Evolutionary conservation across 345 rosid genomes (phyloP).

Genomic region (Eucalyptus rudis): DNA sequence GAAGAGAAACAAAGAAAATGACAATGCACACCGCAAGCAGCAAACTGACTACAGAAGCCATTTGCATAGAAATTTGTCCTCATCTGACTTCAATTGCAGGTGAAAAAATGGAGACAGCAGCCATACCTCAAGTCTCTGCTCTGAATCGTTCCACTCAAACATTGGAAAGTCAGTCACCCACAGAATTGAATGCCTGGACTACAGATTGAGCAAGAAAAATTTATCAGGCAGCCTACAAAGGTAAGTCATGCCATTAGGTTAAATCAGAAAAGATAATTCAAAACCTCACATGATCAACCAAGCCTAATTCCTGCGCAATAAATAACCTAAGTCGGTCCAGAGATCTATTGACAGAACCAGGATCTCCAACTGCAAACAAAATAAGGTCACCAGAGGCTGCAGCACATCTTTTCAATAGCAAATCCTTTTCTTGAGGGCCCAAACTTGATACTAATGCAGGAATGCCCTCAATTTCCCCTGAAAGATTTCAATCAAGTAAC

Average conservation of each 20-base stretch:
- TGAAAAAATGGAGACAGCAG: not conserved
- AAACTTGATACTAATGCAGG: slow-evolving; percentile 69
- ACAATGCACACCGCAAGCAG: not conserved
- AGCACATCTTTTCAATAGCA: slow-evolving; percentile 47
- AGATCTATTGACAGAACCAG: slow-evolving; percentile 58
- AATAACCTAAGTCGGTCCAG: slow-evolving; percentile 67
- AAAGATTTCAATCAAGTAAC: not conserved
- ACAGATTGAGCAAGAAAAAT: slow-evolving; percentile 2
- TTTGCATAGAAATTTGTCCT: not conserved
- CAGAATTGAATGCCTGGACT: slow-evolving; percentile 80
- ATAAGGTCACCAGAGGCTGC: slow-evolving; percentile 80
- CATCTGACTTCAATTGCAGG: not conserved
- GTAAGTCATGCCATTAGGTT: not conserved
- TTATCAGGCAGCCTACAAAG: not conserved
- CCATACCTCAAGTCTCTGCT: slow-evolving; percentile 88
- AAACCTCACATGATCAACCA: slow-evolving; percentile 64
- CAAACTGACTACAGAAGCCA: not conserved
- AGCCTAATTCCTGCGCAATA: slow-evolving; percentile 60
- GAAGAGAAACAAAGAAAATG: not conserved
- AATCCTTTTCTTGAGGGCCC: slow-evolving; percentile 27
- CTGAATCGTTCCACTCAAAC: slow-evolving; percentile 90
- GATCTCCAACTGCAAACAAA: slow-evolving; percentile 82
- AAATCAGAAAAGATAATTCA: not conserved
- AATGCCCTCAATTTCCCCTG: slow-evolving; percentile 68
- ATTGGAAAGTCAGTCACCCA: slow-evolving; percentile 98